A percentile compares a stretch with the other conserved stretches of the same genome.
Evolutionary conservation across 306 rosid genomes (phyloP).

Genomic region (Clitoria ternatea): DNA sequence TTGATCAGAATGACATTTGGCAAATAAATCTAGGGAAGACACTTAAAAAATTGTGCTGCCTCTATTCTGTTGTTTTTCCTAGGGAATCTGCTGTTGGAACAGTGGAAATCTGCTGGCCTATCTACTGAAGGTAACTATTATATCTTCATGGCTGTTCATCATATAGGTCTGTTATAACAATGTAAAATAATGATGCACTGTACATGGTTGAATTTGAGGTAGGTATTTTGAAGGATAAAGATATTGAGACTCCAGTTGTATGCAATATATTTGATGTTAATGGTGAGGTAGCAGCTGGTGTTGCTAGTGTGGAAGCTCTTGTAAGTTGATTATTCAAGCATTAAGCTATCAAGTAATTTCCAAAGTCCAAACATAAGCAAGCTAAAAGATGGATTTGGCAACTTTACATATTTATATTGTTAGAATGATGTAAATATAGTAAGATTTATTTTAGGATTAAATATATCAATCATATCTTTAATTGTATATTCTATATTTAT

Average conservation of each 20-base stretch:
- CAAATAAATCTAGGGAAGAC: constrained; percentile 1
- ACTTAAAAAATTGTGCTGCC: not conserved
- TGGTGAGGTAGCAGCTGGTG: constrained; percentile 81
- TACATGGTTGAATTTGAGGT: constrained; percentile 23
- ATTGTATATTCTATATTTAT: no score
- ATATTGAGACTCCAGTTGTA: constrained; percentile 72
- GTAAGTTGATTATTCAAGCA: constrained; percentile 46
- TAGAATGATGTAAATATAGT: no score
- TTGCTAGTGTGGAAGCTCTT: constrained; percentile 78
- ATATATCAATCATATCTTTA: no score
- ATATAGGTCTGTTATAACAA: not conserved
- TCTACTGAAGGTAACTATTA: constrained; percentile 57
- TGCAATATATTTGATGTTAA: constrained; percentile 65
- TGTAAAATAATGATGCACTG: not conserved
- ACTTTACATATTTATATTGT: constrained; percentile 14
- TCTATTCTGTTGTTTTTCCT: not conserved
- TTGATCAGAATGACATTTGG: constrained; percentile 4
- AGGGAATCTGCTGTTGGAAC: constrained; percentile 74
- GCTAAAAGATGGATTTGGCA: constrained; percentile 7
- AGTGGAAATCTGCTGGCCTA: constrained; percentile 70
- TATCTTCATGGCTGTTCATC: not conserved
- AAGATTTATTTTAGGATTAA: no score
- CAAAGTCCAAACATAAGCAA: constrained; percentile 30
- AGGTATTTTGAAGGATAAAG: constrained; percentile 72
- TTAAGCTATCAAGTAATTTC: constrained; percentile 19